These are phyloP conservation scores for Plasmodium gallinaceum DNA, from an alignment of 169 alveolate genomes.

Conservation along the genomic window DNA sequence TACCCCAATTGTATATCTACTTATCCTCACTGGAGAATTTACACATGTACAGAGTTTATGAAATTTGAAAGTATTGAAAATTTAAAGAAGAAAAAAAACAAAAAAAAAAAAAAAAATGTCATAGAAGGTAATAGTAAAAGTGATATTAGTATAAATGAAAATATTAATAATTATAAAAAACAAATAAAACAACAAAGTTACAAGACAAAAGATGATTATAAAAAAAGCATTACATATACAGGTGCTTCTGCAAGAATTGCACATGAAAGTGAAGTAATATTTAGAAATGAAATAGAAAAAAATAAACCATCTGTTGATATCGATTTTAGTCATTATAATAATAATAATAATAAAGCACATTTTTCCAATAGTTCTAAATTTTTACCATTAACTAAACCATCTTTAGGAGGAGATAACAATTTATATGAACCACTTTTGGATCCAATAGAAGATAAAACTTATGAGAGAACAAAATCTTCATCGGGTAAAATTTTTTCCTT, in stretches of 20 bases:
- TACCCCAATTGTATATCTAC: constrained; percentile 40
- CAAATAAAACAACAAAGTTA: background rate
- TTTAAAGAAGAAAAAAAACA: background rate
- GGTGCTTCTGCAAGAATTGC: constrained; percentile 77
- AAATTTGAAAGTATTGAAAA: background rate
- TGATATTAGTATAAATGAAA: constrained; percentile 7
- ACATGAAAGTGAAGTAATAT: constrained; percentile 62
- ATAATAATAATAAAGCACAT: background rate
- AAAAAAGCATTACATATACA: constrained; percentile 71
- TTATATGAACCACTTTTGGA: constrained; percentile 58
- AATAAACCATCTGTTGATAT: constrained; percentile 10
- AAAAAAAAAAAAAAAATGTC: background rate
- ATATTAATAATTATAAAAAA: constrained; percentile 1
- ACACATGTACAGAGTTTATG: constrained; percentile 21
- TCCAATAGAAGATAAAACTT: constrained; percentile 2
- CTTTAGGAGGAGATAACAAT: constrained; percentile 14
- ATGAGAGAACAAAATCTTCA: constrained; percentile 12
- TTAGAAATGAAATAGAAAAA: constrained; percentile 56
- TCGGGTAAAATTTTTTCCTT: constrained; percentile 16
- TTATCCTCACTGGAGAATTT: constrained; percentile 59
- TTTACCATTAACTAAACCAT: background rate
- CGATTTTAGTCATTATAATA: background rate
- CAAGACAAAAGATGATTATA: constrained; percentile 25
- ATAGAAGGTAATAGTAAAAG: background rate
- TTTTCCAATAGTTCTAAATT: background rate